Evolutionary conservation across 2,329 filamentous ascomycete genomes (phyloP), one percentile per base, ranked within the genome.

Genomic region (Pyrenophora tritici-repentis): DNA sequence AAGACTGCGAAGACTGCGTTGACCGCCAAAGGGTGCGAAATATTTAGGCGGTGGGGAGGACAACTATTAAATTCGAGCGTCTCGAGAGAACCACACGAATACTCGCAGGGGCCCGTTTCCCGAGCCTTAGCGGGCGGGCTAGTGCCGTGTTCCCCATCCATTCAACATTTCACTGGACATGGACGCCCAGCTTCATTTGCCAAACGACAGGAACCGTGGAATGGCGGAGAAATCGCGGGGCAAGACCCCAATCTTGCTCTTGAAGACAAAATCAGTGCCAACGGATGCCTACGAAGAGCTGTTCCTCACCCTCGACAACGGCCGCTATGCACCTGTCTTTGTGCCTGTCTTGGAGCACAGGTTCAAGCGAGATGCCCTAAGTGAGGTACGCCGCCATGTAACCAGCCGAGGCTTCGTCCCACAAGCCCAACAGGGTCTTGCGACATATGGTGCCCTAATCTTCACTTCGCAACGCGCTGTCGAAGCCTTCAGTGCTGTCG

Each of bases 391-490:
- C 24, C 65, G 72, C 3, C 67, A 85, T 13, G 78, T 92, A 17
- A 65, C 70, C 54, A 65, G 64, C 35, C 73, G 75, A 37, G 75
- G 73, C 20, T 76, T 80, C 53, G 67, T 64, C 12, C 55, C 59
- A 26, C 51, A 40, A 36, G 38, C 49, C 22, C 43, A 59, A 29
- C 44, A 56, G 4, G 52, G 58, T 16, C 51, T 63, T 6, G 66
- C 64, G 12, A 71, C 73, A 46, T 93, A 90, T 65, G 88, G 89
- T 4, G 90, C 88, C n/a, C 75, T 93, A 50, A 86, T 94, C 42
- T 93, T 94, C 67, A 94, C 90, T 1, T 92, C 88, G 6, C 90
- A 94, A 70, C 82, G 90, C 41, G 89, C 90, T 1, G 90, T 94
- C 2, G 90, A 94, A 69, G 89, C 87, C 0, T 91, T 94, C 64